A percentile compares a stretch with the other conserved stretches of the same genome.
These are phyloP conservation scores for Phytophthora foliorum DNA, from an alignment of 352 stramenopile genomes.

Conservation along the genomic window DNA sequence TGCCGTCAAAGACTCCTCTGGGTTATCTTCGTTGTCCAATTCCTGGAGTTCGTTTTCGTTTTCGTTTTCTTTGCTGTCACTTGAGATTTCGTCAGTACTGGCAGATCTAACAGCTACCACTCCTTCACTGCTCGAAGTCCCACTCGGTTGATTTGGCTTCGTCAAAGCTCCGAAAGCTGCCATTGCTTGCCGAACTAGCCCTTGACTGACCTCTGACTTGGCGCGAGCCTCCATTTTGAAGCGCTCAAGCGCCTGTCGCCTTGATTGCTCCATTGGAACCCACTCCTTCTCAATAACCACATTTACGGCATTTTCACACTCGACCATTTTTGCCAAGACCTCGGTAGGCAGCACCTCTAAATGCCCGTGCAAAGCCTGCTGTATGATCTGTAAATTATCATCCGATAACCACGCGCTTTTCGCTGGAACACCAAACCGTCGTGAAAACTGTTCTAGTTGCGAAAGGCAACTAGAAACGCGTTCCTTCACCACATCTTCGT, in stretches of 20 bases:
- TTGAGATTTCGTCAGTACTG: neutral
- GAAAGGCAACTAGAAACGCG: conserved; percentile 46
- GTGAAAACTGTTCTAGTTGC: conserved; percentile 52
- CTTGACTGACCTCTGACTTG: conserved; percentile 56
- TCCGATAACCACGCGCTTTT: conserved; percentile 53
- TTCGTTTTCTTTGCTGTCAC: conserved; percentile 3
- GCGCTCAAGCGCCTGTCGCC: conserved; percentile 52
- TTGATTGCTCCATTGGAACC: conserved; percentile 62
- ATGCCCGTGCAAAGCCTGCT: conserved; percentile 67
- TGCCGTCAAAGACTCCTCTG: neutral
- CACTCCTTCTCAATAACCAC: conserved; percentile 63
- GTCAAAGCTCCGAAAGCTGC: conserved; percentile 12
- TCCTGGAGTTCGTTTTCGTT: neutral
- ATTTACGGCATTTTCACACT: conserved; percentile 59
- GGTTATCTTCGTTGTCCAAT: neutral
- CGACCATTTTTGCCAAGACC: conserved; percentile 68
- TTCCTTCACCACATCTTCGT: conserved; percentile 52
- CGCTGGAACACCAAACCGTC: conserved; percentile 57
- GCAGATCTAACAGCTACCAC: neutral
- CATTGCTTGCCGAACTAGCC: conserved; percentile 67
- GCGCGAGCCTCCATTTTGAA: conserved; percentile 43
- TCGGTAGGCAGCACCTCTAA: conserved; percentile 64
- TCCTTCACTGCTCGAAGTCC: neutral
- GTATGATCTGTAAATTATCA: conserved; percentile 58
- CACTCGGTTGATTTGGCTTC: conserved; percentile 1